phyloP scores from a whole-genome alignment of 2,329 filamentous ascomycete genomes.

The Basipetospora sp. region DNA sequence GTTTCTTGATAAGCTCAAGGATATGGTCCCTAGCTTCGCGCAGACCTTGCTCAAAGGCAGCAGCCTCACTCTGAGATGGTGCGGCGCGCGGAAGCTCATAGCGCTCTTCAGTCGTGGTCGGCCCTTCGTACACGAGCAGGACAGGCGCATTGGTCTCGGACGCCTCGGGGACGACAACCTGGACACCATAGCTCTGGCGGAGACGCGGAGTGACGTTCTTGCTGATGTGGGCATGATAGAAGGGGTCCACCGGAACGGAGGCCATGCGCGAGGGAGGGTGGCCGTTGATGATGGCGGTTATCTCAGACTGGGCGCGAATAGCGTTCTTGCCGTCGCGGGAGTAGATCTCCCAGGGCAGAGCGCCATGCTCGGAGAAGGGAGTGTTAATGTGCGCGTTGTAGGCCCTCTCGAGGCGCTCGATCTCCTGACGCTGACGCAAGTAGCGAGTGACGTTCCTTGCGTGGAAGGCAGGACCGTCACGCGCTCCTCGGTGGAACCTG shows the following conservation, averaged over 20 bases:
- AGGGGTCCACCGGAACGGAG: conserved; percentile 55
- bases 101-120: conserved; percentile 27
- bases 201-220: conserved; percentile 49
- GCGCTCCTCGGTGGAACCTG: conserved; percentile 60
- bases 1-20: conserved; percentile 40
- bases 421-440: conserved; percentile 64
- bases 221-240: conserved; percentile 61
- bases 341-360: conserved; percentile 75
- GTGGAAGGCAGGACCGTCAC: conserved; percentile 59
- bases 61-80: conserved; percentile 32
- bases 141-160: conserved; percentile 45
- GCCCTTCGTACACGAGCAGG: conserved; percentile 61
- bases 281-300: conserved; percentile 56
- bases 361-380: conserved; percentile 52
- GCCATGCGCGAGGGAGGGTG: conserved; percentile 61
- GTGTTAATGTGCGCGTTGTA: conserved; percentile 82
- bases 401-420: conserved; percentile 64
- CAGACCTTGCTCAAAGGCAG: conserved; percentile 39
- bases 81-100: conserved; percentile 42
- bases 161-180: conserved; percentile 54
- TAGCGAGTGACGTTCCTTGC: conserved; percentile 80
- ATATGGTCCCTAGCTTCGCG: conserved; percentile 43
- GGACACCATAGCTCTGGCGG: conserved; percentile 55
- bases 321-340: conserved; percentile 73
- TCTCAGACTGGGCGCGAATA: conserved; percentile 59